Evolutionary conservation across 2,329 filamentous ascomycete genomes (phyloP), one percentile per base, ranked within the genome.

Genomic region (Scleromitrula shiraiana): DNA sequence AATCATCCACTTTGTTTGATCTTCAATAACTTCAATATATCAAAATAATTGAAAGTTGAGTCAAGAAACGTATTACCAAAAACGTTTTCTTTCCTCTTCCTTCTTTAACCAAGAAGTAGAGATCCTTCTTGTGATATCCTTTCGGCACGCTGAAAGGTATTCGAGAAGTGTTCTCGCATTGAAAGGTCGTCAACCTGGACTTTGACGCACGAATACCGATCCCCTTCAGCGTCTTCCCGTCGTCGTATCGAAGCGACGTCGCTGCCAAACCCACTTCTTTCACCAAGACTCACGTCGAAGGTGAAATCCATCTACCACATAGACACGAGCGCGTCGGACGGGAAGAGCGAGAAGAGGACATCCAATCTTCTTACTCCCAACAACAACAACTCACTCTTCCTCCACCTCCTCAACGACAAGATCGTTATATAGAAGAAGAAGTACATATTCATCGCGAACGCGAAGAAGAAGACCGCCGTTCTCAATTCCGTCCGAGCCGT

Each of bases 171-270:
- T 74, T 52, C 72, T 71, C 68, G 72, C 81, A 74, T 73, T 71
- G 70, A 69, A 74, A 82, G 85, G 82, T 85, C 85, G 88, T 76
- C 88, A 96, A 88, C 78, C 90, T 96, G 90, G 90, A 96, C 88
- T 96, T 95, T 93, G 90, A 95, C 86, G 89, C 90, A 76, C 87
- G 89, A 75, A 87, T 96, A 75, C 88, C 91, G 79, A 93, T 97
- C 75, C 91, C 91, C 76, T 95, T 96, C 83, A 96, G 89, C 87
- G 86, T 96, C 85, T 96, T 97, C 83, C 91, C 91, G 78, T 95
- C 89, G 73, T 88, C 89, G 74, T 97, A 96, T 81, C 82, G 85
- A 70, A 76, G 76, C 69, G 68, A 67, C 78, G 78, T 81, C 74
- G 75, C 76, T 74, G 75, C 76, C 70, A 24, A 49, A 44, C 40